Base-by-base conservation (phyloP, 306 rosid genomes). In the Hippophae gyantsensis region DNA sequence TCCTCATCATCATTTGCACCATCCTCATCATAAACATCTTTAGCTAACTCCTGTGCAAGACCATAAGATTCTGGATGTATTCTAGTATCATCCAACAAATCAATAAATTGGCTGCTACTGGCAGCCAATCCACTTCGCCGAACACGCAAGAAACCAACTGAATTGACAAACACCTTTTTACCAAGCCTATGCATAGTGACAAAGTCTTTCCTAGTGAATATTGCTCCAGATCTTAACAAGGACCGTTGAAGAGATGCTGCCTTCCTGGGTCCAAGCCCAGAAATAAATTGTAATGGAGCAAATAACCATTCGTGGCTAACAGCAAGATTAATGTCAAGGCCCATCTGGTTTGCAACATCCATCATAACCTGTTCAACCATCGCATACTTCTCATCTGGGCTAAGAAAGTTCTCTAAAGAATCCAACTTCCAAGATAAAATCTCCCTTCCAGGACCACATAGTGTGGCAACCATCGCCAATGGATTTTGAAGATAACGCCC, bases 231-330 rank as follows among this genome's bases (percentile, higher is more conserved):
- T 77, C 94, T 84, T 53, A 93, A 93, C 74, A 93, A 66, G 14
- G 96, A 88, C 70, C 95, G 74, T 71, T 93, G 96, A 65, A 93
- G 73, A 66, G 86, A 93, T 58, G 97, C 93, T 48, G 99, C 96
- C 72, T 93, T 93, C 71, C 99, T 86, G 8, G 97, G 99, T 69
- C 99, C 99, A 72, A 93, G 94, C 68, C 99, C 99, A 70, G 97
- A 87, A 75, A 86, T 76, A 73, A 88, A 88, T 61, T 93, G 97
- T 67, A 93, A 71, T 6, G 99, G 89, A 62, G 89, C 77, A 71
- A 93, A 93, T 73, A 93, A 67, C 99, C 99, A 93, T 66, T 93
- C 99, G 9, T 93, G 97, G 58, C 84, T 77, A 25, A 84, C 77
- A 56, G 99, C 94, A 75, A 93, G 72, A 84, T 93, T 93, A 60